Percentiles rank a stretch among this genome's conserved stretches.
phyloP scores from a whole-genome alignment of 495 filamentous ascomycete genomes.

The Aspergillus ellipticus region DNA sequence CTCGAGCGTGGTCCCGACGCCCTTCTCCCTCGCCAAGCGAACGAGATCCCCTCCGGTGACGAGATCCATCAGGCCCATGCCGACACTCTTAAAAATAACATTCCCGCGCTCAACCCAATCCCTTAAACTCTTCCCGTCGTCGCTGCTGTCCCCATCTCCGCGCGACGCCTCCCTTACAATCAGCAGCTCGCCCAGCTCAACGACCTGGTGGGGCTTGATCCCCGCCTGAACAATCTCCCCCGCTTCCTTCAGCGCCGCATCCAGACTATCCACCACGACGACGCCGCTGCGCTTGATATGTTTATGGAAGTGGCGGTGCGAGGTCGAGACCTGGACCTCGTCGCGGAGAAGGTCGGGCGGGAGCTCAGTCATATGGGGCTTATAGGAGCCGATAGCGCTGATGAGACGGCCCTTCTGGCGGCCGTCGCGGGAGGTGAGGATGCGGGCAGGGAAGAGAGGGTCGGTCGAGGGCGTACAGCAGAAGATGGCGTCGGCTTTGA shows the following conservation, averaged over 20 bases:
- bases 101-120: conserved; percentile 78
- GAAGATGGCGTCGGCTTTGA: conserved; percentile 73
- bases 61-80: conserved; percentile 47
- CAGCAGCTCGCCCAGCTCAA: conserved; percentile 82
- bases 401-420: conserved; percentile 74
- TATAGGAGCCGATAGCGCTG: conserved; percentile 79
- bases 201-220: conserved; percentile 64
- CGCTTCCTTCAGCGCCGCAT: conserved; percentile 76
- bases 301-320: conserved; percentile 62
- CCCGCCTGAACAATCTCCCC: conserved; percentile 85
- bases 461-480: conserved; percentile 63
- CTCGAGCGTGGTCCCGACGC: conserved; percentile 68
- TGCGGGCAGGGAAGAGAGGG: conserved; percentile 61
- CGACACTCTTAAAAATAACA: conserved; percentile 54
- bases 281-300: conserved; percentile 70
- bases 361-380: conserved; percentile 80
- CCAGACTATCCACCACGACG: conserved; percentile 77
- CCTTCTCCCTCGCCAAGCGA: conserved; percentile 64
- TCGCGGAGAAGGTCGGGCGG: conserved; percentile 69
- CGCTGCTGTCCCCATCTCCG: conserved; percentile 31
- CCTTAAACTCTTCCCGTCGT: conserved; percentile 52
- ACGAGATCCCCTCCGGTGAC: conserved; percentile 74
- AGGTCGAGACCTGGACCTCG: conserved; percentile 54
- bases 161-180: conserved; percentile 58
- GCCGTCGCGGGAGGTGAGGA: conserved; percentile 64